Evolutionary conservation across 2,329 filamentous ascomycete species (phyloP).

Genomic region (Teratosphaeria nubilosa): DNA sequence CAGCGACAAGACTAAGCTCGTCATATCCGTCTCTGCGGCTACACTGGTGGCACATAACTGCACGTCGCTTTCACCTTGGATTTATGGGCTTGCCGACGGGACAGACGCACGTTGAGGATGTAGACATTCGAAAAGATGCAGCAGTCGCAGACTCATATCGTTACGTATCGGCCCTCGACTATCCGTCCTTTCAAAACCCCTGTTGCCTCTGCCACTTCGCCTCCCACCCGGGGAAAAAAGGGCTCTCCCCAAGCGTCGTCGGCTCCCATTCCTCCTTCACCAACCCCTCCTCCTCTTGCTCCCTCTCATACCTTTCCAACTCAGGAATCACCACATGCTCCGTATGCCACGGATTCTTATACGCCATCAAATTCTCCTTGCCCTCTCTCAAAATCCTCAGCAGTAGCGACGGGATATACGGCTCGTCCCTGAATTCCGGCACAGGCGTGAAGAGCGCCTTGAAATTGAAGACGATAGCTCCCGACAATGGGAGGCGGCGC

Average conservation of each 20-base stretch:
- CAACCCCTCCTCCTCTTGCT: constrained; percentile 55
- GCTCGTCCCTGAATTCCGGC: constrained; percentile 57
- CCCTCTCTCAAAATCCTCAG: constrained; percentile 60
- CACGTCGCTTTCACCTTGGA: background rate
- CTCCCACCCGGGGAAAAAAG: constrained; percentile 68
- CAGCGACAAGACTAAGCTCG: too few relatives aligned
- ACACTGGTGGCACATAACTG: background rate
- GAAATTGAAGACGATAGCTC: constrained; percentile 75
- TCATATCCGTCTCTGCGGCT: too few relatives aligned
- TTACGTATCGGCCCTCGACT: too few relatives aligned
- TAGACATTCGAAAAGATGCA: too few relatives aligned
- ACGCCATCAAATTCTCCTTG: constrained; percentile 61
- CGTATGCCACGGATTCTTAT: constrained; percentile 74
- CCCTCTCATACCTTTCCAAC: constrained; percentile 51
- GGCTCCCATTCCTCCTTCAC: constrained; percentile 55
- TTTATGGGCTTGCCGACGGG: background rate
- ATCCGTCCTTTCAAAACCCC: constrained; percentile 41
- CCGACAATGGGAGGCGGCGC: constrained; percentile 65
- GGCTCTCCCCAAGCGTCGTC: constrained; percentile 61
- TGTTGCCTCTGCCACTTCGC: constrained; percentile 60
- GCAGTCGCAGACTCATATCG: too few relatives aligned
- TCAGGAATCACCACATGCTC: constrained; percentile 61
- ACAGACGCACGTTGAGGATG: too few relatives aligned
- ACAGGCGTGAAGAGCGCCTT: constrained; percentile 75
- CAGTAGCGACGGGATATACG: constrained; percentile 59